Base-by-base conservation (phyloP, 1,139 yeast genomes). In the Debaryomycetaceae sp. region DNA sequence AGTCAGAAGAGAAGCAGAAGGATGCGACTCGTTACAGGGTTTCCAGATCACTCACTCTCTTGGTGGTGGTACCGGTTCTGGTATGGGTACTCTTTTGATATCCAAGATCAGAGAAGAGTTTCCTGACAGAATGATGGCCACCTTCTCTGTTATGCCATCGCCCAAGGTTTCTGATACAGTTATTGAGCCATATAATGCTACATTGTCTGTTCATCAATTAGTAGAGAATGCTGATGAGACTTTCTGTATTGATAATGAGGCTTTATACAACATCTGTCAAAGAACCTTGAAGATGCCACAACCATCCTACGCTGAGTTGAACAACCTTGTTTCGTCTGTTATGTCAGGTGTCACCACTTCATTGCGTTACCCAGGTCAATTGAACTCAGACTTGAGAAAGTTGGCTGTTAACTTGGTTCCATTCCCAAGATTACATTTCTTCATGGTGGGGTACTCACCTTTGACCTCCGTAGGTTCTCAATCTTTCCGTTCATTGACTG, bases 31-130 rank as follows among this genome's bases (percentile, higher is more conserved):
- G 50, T 78, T 89, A 57, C 97, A 89, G 72, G 97, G 97, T 57
- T 89, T 89, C 81, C 96, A 88, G 72, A 84, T 89, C 61, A 82
- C 96, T 44, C 97, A 89, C 68, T 89, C 96, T 38, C 78, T 89
- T 51, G 97, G 97, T 68, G 97, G 97, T 69, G 97, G 97, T 75
- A 89, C 97, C 44, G 97, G 97, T 62, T 87, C 96, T 34, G 97
- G 97, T 69, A 84, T 89, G 91, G 97, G 96, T 62, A 87, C 96
- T 39, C 69, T 88, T 56, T 76, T 87, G 60, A 81, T 87, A 56
- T 80, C 89, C 47, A 84, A 83, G 61, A 84, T 87, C 59, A 81
- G 90, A 67, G 95, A 88, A 65, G 96, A 88, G 66, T 88, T 83
- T 59, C 90, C 95, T 42, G 97, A 89, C 68, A 84, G 96, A 75